Evolutionary conservation across 129 eudicot species (phyloP).

Genomic region (Gnaphalium uliginosum): DNA sequence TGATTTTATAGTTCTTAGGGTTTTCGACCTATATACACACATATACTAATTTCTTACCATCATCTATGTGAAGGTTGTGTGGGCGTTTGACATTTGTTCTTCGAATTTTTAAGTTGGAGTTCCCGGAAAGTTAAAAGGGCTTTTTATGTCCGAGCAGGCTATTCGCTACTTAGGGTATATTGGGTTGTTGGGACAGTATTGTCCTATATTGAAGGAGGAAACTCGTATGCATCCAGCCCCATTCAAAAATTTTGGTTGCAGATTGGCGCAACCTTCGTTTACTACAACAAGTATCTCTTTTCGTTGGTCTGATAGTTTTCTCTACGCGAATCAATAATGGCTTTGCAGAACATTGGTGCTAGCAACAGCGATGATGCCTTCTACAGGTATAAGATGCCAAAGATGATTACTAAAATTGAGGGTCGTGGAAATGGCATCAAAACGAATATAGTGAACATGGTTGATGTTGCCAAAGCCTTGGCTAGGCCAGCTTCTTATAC

Average conservation of each 20-base stretch:
- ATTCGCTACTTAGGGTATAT: slow-evolving; percentile 42
- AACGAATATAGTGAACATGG: slow-evolving; percentile 73
- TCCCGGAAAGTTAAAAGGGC: slow-evolving; percentile 31
- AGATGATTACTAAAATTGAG: slow-evolving; percentile 58
- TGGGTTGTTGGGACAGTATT: slow-evolving; percentile 60
- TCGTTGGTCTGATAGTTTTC: slow-evolving; percentile 19
- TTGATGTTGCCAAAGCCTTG: slow-evolving; percentile 66
- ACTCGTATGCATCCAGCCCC: slow-evolving; percentile 46
- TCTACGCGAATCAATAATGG: slow-evolving; percentile 38
- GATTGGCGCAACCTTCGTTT: slow-evolving; percentile 29
- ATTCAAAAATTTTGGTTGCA: slow-evolving; percentile 28
- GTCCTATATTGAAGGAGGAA: slow-evolving; percentile 41
- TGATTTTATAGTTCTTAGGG: too few relatives aligned
- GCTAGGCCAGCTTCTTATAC: slow-evolving; percentile 68
- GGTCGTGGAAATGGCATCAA: slow-evolving; percentile 73
- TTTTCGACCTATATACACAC: not conserved
- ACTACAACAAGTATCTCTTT: not conserved
- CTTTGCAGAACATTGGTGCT: slow-evolving; percentile 70
- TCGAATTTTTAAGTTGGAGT: slow-evolving; percentile 35
- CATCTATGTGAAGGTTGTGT: slow-evolving; percentile 12
- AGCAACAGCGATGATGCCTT: slow-evolving; percentile 75
- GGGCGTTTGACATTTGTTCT: not conserved
- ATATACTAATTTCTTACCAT: not conserved
- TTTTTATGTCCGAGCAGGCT: slow-evolving; percentile 64
- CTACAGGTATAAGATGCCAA: slow-evolving; percentile 71